A percentile compares a stretch with the other conserved stretches of the same genome.
Conservation (phyloP, 2,329 filamentous ascomycete genomes). For the Neospermospora avenae region DNA sequence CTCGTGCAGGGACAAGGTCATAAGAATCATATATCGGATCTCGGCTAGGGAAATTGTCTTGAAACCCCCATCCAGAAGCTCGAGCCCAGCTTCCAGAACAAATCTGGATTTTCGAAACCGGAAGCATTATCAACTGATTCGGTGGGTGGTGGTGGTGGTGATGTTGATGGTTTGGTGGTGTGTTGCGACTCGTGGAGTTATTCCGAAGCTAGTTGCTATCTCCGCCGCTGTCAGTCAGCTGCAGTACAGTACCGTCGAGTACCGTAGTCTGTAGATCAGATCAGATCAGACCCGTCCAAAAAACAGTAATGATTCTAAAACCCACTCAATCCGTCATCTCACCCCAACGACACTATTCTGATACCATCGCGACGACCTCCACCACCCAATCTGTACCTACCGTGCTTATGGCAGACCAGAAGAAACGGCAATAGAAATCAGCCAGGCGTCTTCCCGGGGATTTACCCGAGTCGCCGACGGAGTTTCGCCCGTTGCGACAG, state of each 20-base stretch:
- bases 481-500: neutral
- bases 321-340: neutral
- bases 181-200: slow-evolving; percentile 1
- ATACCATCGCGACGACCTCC: neutral
- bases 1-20: no score
- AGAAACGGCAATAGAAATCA: neutral
- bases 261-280: neutral
- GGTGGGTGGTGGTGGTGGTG: neutral
- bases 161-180: no score
- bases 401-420: neutral
- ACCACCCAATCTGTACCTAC: neutral
- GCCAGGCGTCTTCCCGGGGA: neutral
- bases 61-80: neutral
- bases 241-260: no score
- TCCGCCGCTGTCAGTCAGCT: neutral
- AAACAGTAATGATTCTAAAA: neutral
- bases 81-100: neutral
- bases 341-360: neutral
- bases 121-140: neutral
- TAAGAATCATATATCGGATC: neutral
- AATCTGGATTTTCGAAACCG: neutral
- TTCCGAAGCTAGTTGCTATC: slow-evolving; percentile 2
- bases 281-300: neutral
- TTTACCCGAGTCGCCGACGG: neutral
- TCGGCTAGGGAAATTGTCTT: no score